These are phyloP conservation scores for Rhodotorula sp. DNA, from an alignment of 1,284 basidiomycete genomes.

Conservation along the genomic window DNA sequence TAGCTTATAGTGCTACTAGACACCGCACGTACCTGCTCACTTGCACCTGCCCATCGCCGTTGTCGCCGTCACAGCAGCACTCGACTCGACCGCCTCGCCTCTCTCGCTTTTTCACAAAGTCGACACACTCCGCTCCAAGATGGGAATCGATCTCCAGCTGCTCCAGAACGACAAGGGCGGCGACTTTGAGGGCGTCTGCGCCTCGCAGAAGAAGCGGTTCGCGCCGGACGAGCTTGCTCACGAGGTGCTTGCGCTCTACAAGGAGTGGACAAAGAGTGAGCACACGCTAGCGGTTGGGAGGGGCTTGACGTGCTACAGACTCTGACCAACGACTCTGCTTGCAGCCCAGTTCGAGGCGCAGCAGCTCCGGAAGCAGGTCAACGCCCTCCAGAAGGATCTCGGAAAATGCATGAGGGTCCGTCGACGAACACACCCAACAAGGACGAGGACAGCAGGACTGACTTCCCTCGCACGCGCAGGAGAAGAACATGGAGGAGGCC, in stretches of 20 bases:
- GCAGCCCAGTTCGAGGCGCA: constrained; percentile 83
- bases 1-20: too few relatives aligned
- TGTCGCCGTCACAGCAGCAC: too few relatives aligned
- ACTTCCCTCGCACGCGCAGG: constrained; percentile 54
- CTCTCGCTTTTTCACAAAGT: too few relatives aligned
- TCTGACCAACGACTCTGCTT: neutral
- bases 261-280: constrained; percentile 83
- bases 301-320: neutral
- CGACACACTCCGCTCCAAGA: neutral
- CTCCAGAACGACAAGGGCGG: constrained; percentile 62
- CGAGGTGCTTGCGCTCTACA: constrained; percentile 88
- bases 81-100: too few relatives aligned
- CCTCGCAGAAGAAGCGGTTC: constrained; percentile 88
- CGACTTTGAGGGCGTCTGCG: constrained; percentile 86
- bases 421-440: too few relatives aligned
- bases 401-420: constrained; percentile 84
- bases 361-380: constrained; percentile 75
- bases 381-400: constrained; percentile 91
- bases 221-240: constrained; percentile 88
- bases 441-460: neutral
- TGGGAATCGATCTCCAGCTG: constrained; percentile 43
- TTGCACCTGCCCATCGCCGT: too few relatives aligned
- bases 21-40: too few relatives aligned
- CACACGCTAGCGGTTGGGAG: neutral
- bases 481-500: constrained; percentile 74